Evolutionary conservation across 2,329 filamentous ascomycete genomes (phyloP).

Genomic region (Scolecobasidium constrictum): DNA sequence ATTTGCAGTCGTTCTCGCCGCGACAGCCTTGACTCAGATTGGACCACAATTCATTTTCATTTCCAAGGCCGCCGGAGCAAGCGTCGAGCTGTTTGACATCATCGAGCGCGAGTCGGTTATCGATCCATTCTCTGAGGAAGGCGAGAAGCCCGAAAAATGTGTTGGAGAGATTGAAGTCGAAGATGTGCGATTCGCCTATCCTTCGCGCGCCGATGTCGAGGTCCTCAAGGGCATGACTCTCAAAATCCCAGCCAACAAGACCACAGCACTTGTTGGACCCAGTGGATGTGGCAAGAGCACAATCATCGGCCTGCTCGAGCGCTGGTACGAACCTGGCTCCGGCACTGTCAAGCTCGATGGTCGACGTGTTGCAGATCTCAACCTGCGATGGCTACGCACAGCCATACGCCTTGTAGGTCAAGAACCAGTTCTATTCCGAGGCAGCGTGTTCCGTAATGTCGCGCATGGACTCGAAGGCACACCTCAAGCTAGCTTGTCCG

Average conservation of each 20-base stretch:
- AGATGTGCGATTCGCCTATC: slow-evolving; percentile 30
- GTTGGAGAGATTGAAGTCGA: slow-evolving; percentile 22
- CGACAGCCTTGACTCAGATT: slow-evolving; percentile 7
- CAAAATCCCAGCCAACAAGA: slow-evolving; percentile 23
- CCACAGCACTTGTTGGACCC: slow-evolving; percentile 31
- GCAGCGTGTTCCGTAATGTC: slow-evolving; percentile 43
- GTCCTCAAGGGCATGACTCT: slow-evolving; percentile 28
- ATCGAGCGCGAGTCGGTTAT: slow-evolving; percentile 12
- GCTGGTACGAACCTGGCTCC: slow-evolving; percentile 27
- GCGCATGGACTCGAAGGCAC: slow-evolving; percentile 20
- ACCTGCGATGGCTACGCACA: slow-evolving; percentile 24
- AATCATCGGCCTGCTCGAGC: slow-evolving; percentile 24
- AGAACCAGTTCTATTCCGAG: slow-evolving; percentile 39
- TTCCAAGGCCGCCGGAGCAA: slow-evolving; percentile 8
- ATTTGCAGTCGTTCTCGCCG: slow-evolving; percentile 10
- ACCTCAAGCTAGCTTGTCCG: slow-evolving; percentile 14
- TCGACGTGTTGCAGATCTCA: slow-evolving; percentile 24
- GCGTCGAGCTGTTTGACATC: slow-evolving; percentile 13
- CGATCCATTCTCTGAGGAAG: slow-evolving; percentile 14
- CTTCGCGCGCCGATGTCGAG: slow-evolving; percentile 26
- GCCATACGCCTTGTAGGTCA: slow-evolving; percentile 36
- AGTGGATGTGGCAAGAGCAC: slow-evolving; percentile 33
- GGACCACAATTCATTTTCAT: slow-evolving; percentile 5
- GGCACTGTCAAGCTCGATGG: slow-evolving; percentile 27
- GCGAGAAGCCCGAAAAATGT: slow-evolving; percentile 14